Base-by-base conservation (phyloP, 2,329 filamentous ascomycete genomes). In the Beauveria sp. region DNA sequence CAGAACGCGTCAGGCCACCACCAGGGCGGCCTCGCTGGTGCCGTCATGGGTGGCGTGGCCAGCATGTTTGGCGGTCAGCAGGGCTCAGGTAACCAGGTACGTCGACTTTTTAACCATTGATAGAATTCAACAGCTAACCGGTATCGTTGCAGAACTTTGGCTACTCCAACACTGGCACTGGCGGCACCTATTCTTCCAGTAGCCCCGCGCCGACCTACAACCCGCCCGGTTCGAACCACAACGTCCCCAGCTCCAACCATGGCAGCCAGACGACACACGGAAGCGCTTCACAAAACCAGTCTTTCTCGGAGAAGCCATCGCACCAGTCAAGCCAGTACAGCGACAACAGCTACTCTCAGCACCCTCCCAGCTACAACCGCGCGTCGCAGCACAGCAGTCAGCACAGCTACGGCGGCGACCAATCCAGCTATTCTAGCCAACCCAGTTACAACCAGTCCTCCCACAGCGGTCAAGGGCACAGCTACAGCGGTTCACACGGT, bases 121-220 rank as follows among this genome's bases (percentile, higher is more conserved):
- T 3, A 53, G n/a, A 53, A 22, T 40, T 67, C 56, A 65, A 67
- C 62, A 71, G 59, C 47, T 74, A 50, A 61, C 30, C 28, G 24
- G 26, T 26, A 47, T 63, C 64, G 82, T 76, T 75, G 63, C 79
- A 84, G 64, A 83, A 80, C 68, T 90, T 83, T 69, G 87, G 85
- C 37, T 88, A 88, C 71, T 84, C 83, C 24, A 82, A 82, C 67
- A 71, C 77, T 3, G 80, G 79, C 48, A 76, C 80, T 48, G 71
- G 79, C 63, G 80, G 82, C 50, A 77, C 79, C 43, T 90, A 89
- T 70, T 80, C 76, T 70, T 80, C 76, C 63, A 87, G 85, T 63
- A 87, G 85, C 60, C 78, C 82, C 61, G 84, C 86, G 44, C 87
- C 87, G 14, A 75, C 73, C 5, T 76, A 76, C 63, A 70, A 76